Percentiles rank a stretch among this genome's conserved stretches.
Conservation (phyloP, 2,329 filamentous ascomycete genomes). For the Cytospora piceae region DNA sequence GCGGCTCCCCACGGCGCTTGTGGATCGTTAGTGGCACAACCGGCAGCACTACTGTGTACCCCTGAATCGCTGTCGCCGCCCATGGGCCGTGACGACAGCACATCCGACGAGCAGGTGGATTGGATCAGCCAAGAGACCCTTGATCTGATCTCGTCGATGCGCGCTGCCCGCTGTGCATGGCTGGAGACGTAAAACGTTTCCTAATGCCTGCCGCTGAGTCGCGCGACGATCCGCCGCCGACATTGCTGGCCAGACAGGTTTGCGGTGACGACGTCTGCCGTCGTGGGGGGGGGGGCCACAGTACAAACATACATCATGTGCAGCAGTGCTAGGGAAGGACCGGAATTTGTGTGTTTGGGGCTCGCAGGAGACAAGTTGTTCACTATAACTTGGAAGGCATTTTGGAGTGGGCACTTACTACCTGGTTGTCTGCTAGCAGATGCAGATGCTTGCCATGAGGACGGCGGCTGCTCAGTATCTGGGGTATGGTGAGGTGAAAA, state of each 20-base stretch:
- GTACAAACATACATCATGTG: slow-evolving; percentile 1
- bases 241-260: background rate
- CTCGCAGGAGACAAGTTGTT: background rate
- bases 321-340: background rate
- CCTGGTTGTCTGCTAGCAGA: background rate
- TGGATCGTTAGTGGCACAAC: slow-evolving; percentile 10
- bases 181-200: slow-evolving; percentile 3
- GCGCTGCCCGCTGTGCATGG: background rate
- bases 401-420: slow-evolving; percentile 1
- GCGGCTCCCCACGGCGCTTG: slow-evolving; percentile 9
- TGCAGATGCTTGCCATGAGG: slow-evolving; percentile 26
- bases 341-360: background rate
- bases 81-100: slow-evolving; percentile 15
- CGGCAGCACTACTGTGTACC: slow-evolving; percentile 12
- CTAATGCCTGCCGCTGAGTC: slow-evolving; percentile 15
- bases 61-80: slow-evolving; percentile 19
- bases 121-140: slow-evolving; percentile 3
- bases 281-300: background rate
- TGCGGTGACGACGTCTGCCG: slow-evolving; percentile 11
- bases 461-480: slow-evolving; percentile 29
- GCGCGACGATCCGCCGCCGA: background rate
- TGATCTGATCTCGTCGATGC: slow-evolving; percentile 18
- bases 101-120: slow-evolving; percentile 7
- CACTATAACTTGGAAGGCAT: background rate
- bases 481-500: slow-evolving; percentile 44